Conservation (phyloP, 192 early-diverging fungal species). For the Coemansia sp. region DNA sequence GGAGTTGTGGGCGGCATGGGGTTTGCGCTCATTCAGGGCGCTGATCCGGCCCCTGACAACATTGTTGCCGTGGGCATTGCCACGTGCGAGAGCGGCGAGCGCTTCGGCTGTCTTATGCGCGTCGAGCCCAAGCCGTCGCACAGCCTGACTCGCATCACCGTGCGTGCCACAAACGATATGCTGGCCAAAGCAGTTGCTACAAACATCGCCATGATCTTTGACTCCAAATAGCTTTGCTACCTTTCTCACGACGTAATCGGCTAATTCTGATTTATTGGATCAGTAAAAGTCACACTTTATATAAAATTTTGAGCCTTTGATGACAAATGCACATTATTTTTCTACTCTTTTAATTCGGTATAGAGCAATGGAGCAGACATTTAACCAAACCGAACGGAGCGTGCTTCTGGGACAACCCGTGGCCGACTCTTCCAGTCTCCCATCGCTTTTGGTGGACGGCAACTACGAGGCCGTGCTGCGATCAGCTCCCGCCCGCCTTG, state of each 20-base stretch:
- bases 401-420: slow-evolving; percentile 32
- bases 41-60: slow-evolving; percentile 89
- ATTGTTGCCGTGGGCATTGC: slow-evolving; percentile 89
- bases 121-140: slow-evolving; percentile 84
- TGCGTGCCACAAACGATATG: slow-evolving; percentile 82
- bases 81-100: slow-evolving; percentile 68
- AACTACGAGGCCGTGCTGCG: slow-evolving; percentile 57
- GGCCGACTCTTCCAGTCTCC: slow-evolving; percentile 1
- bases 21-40: slow-evolving; percentile 74
- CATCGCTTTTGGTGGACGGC: slow-evolving; percentile 32
- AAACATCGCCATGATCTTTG: slow-evolving; percentile 47
- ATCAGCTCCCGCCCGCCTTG: slow-evolving; percentile 34
- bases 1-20: slow-evolving; percentile 66
- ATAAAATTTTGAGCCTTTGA: not conserved
- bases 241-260: too few species aligned
- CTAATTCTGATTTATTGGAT: too few species aligned
- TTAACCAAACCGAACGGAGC: slow-evolving; percentile 9
- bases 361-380: not conserved
- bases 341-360: not conserved
- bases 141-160: slow-evolving; percentile 85
- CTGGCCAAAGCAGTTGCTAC: slow-evolving; percentile 59
- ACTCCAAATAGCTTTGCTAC: not conserved
- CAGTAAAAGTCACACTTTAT: too few species aligned
- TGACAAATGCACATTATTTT: not conserved
- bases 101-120: slow-evolving; percentile 88